Base-by-base conservation (phyloP, 2,329 filamentous ascomycete genomes). In the Sporothrix protearum region DNA sequence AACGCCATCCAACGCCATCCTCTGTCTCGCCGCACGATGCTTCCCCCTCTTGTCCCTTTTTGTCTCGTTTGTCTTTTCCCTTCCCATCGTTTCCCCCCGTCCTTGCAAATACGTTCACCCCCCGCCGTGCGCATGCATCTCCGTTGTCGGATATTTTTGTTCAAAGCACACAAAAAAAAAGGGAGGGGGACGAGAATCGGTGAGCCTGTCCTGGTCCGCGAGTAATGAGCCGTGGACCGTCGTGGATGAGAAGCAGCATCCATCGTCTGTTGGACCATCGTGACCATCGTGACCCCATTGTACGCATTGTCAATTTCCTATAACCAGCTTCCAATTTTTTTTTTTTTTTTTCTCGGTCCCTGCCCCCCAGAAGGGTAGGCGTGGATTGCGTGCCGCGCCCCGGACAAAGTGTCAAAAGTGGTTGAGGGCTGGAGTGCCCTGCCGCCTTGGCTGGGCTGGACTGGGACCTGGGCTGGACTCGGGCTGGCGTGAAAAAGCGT, bases 91-190 rank as follows among this genome's bases (percentile, higher is more conserved):
- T 9, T 47, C 8, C 14, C 30, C 39, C 36, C 30, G 19, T 51
- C 28, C 16, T 49, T 47, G 16, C 7, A 49, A 66, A 67, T 69
- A 57, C 67, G 22, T n/a, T n/a, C 25, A 69, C 67, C 57, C 57
- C 67, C 67, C 67, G 33, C 67, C 67, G 33, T 69, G 66, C 47
- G 39, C 42, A 33, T 63, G 25, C 68, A 64, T 55, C 69, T 70
- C 69, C 69, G 69, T 64, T 70, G 57, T 70, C 69, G 69, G 45
- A 57, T 30, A 36, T 53, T 53, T 14, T 53, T 28, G 12, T 22
- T 47, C 14, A 14, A 19, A 19, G 42, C 42, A 47, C 42, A 14
- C 2, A 47, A 47, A 47, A 14, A 47, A 47, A 47, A 53, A 28
- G 53, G 14, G 12, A 57, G 10, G 9, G 42, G 19, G 59, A 42